Conservation (phyloP, 2,329 filamentous ascomycete species). For the Ceratocystis albifundus region DNA sequence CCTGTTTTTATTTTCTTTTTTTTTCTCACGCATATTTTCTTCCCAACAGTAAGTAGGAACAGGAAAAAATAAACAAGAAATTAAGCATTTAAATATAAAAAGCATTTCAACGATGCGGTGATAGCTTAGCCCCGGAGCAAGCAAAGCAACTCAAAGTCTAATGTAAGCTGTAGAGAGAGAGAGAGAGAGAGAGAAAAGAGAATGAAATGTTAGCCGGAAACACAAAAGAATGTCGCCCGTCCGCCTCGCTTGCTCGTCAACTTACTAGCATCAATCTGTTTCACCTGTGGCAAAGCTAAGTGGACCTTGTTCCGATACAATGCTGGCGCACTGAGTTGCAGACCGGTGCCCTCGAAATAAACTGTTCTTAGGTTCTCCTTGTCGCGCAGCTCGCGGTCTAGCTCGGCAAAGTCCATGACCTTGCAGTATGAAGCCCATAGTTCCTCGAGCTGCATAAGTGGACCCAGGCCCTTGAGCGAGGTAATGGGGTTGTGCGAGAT, state of each 20-base stretch:
- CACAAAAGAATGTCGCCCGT: neutral
- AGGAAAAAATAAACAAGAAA: neutral
- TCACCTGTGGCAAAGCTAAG: slow-evolving; percentile 72
- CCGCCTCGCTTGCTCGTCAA: slow-evolving; percentile 28
- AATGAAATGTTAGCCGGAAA: neutral
- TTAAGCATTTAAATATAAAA: neutral
- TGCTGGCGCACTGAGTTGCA: slow-evolving; percentile 68
- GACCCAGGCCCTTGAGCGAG: slow-evolving; percentile 59
- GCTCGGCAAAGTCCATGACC: slow-evolving; percentile 65
- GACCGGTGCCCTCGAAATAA: slow-evolving; percentile 89
- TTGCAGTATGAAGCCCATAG: slow-evolving; percentile 90
- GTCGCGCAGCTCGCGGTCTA: slow-evolving; percentile 65
- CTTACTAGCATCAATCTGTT: slow-evolving; percentile 96
- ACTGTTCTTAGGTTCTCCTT: slow-evolving; percentile 77
- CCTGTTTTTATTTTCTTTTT: too few relatives aligned
- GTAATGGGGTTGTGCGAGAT: slow-evolving; percentile 78
- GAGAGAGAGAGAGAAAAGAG: neutral
- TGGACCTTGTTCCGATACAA: slow-evolving; percentile 90
- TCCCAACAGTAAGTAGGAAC: too few relatives aligned
- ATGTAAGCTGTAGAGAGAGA: neutral
- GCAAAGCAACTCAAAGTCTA: neutral
- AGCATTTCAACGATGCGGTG: neutral
- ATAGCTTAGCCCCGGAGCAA: neutral
- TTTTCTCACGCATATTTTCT: too few relatives aligned
- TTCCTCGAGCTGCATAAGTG: slow-evolving; percentile 66